Conservation (phyloP, 768 basidiomycete genomes). For the Boletales sp. region DNA sequence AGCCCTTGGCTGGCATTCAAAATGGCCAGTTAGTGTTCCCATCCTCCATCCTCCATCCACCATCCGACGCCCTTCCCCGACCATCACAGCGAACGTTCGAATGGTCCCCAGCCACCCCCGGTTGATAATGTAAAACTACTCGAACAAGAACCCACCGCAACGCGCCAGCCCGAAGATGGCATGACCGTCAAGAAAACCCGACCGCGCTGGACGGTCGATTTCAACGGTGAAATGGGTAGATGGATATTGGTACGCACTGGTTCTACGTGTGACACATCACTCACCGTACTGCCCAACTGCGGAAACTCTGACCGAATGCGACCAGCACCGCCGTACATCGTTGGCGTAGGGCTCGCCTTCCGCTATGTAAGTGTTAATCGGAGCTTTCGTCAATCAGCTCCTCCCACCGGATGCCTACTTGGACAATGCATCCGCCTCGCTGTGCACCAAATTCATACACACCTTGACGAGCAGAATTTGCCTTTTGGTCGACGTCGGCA, state of each 20-base stretch:
- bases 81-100: slow-evolving; percentile 44
- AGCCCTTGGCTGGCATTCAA: not conserved
- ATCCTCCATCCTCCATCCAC: slow-evolving; percentile 46
- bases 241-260: slow-evolving; percentile 66
- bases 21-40: slow-evolving; percentile 37
- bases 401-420: slow-evolving; percentile 91
- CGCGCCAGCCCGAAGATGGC: slow-evolving; percentile 69
- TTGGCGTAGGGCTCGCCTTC: slow-evolving; percentile 61
- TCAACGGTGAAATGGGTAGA: slow-evolving; percentile 81
- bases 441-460: slow-evolving; percentile 96
- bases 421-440: slow-evolving; percentile 84
- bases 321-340: slow-evolving; percentile 82
- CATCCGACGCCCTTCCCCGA: slow-evolving; percentile 37
- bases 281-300: slow-evolving; percentile 42
- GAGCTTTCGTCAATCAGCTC: slow-evolving; percentile 51
- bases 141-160: slow-evolving; percentile 77
- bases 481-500: slow-evolving; percentile 94
- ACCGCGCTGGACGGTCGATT: slow-evolving; percentile 95
- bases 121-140: slow-evolving; percentile 71
- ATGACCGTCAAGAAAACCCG: slow-evolving; percentile 87
- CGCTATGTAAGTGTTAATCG: slow-evolving; percentile 19
- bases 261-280: not conserved
- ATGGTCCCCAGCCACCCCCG: slow-evolving; percentile 74
- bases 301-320: slow-evolving; percentile 77
- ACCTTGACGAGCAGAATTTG: slow-evolving; percentile 98